Evolutionary conservation across 148 eudicot species (phyloP).

Genomic region (Fallopia convolvulus): DNA sequence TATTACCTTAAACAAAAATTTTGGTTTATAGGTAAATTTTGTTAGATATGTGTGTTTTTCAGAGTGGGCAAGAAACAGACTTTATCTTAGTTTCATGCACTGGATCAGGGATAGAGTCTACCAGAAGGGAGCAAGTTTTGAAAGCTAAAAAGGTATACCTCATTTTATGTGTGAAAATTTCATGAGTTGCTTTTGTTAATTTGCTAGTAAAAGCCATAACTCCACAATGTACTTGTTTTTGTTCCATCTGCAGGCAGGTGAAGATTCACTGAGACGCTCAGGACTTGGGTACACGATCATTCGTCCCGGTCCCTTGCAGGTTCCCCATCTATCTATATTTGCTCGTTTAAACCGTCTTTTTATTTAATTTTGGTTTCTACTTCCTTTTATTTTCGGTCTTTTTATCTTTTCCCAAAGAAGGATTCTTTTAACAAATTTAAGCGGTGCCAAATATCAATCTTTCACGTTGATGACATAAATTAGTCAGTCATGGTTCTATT

Average conservation of each 20-base stretch:
- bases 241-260: slow-evolving; percentile 59
- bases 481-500: not conserved
- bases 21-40: not conserved
- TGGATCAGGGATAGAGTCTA: slow-evolving; percentile 69
- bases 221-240: not conserved
- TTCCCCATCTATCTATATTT: slow-evolving; percentile 14
- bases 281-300: slow-evolving; percentile 96
- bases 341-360: not conserved
- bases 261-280: slow-evolving; percentile 86
- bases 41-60: slow-evolving; percentile 16
- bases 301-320: slow-evolving; percentile 93
- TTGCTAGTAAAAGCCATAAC: not conserved
- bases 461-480: not conserved
- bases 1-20: not conserved
- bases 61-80: slow-evolving; percentile 98
- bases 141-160: slow-evolving; percentile 72
- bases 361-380: not conserved
- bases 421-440: not conserved
- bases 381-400: no score
- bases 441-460: not conserved
- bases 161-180: not conserved
- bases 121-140: slow-evolving; percentile 85
- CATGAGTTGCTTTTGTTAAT: not conserved
- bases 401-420: not conserved
- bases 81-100: slow-evolving; percentile 93